Evolutionary conservation across 257 asterid species (phyloP).

Genomic region (Linderniella brevidens): DNA sequence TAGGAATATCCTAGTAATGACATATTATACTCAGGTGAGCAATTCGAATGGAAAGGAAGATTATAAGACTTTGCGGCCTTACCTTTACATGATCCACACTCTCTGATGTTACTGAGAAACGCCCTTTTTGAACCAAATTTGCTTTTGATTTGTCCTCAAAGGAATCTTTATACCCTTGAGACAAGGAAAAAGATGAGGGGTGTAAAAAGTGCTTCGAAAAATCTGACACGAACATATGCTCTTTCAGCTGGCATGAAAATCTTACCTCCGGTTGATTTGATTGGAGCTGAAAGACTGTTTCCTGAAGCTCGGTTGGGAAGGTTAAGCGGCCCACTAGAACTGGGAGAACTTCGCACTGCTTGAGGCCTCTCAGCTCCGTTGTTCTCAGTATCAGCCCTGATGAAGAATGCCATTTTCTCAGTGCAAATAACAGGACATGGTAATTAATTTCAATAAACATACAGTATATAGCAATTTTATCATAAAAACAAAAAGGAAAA

Average conservation of each 20-base stretch:
- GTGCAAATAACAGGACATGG: constrained; percentile 12
- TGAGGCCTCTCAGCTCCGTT: constrained; percentile 44
- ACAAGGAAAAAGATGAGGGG: constrained; percentile 5
- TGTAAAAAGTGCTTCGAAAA: constrained; percentile 5
- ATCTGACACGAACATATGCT: constrained; percentile 6
- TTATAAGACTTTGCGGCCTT: constrained; percentile 11
- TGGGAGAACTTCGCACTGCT: constrained; percentile 65
- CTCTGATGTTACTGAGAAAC: constrained; percentile 97
- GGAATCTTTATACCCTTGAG: constrained; percentile 65
- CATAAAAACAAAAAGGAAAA: too few relatives aligned
- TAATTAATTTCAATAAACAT: constrained; percentile 3
- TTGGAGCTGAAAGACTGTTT: constrained; percentile 97
- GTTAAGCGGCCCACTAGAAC: constrained; percentile 90
- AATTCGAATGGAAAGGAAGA: constrained; percentile 11
- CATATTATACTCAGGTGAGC: constrained; percentile 25
- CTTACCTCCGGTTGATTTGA: constrained; percentile 83
- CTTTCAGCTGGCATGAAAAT: constrained; percentile 9
- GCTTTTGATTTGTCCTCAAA: constrained; percentile 74
- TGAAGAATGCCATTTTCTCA: constrained; percentile 10
- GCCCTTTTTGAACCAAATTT: constrained; percentile 93
- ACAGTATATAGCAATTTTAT: background rate
- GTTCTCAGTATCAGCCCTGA: constrained; percentile 57
- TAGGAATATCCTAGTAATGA: constrained; percentile 66
- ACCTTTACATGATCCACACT: constrained; percentile 98
- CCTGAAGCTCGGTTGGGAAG: constrained; percentile 96